A percentile compares a stretch with the other conserved stretches of the same genome.
Conservation (phyloP, 768 basidiomycete species). For the Amanita molliuscula region DNA sequence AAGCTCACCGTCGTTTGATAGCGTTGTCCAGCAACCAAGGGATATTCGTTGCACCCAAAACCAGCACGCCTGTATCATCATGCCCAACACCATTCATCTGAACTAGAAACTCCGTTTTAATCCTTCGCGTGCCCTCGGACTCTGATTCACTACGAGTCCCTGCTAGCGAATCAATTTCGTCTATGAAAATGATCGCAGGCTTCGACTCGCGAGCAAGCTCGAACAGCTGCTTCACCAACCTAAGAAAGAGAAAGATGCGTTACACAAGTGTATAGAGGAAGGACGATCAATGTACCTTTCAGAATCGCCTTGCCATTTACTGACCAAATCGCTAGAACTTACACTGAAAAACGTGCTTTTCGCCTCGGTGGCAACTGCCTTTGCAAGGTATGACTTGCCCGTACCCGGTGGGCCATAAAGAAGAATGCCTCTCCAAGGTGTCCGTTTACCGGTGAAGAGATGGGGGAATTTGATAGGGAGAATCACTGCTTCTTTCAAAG, state of each 20-base stretch:
- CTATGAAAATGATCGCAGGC: conserved; percentile 97
- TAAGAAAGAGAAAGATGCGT: conserved; percentile 17
- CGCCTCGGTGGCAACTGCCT: conserved; percentile 97
- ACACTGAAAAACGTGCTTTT: conserved; percentile 99
- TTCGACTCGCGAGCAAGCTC: conserved; percentile 93
- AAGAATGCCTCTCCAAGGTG: conserved; percentile 93
- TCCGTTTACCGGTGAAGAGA: conserved; percentile 96
- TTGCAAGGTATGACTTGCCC: conserved; percentile 93
- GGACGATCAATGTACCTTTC: conserved; percentile 57
- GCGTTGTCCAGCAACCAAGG: conserved; percentile 98
- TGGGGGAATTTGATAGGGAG: conserved; percentile 99
- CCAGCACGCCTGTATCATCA: conserved; percentile 92
- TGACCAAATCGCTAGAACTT: conserved; percentile 89
- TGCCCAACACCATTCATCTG: conserved; percentile 99
- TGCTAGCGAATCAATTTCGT: conserved; percentile 95
- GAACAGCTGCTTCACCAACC: conserved; percentile 93
- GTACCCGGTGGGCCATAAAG: conserved; percentile 98
- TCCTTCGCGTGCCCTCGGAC: conserved; percentile 91
- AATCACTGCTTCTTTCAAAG: conserved; percentile 96
- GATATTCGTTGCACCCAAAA: conserved; percentile 96
- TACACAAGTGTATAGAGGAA: neutral
- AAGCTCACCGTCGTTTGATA: conserved; percentile 80
- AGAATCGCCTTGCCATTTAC: conserved; percentile 99
- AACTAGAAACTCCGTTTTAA: conserved; percentile 96
- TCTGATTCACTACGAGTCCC: conserved; percentile 95